These are phyloP conservation scores for Ramicandelaber brevisporus DNA, from an alignment of 192 early-diverging fungal species.

Conservation along the genomic window DNA sequence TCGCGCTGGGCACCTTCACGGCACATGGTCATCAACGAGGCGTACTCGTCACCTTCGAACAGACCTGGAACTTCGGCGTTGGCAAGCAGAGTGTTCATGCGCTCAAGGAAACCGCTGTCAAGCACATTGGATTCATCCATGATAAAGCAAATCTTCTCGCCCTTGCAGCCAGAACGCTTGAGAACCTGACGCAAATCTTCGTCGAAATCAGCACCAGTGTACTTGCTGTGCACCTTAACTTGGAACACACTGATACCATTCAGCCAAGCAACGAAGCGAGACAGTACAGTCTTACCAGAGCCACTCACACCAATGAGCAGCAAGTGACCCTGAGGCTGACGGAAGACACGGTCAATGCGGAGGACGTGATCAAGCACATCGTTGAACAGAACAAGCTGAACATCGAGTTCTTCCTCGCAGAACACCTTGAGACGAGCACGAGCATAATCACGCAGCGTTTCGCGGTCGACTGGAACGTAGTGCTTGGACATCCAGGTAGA, in stretches of 20 bases:
- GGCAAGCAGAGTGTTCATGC: conserved; percentile 98
- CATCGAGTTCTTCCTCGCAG: conserved; percentile 98
- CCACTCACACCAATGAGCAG: conserved; percentile 96
- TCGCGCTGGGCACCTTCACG: conserved; percentile 85
- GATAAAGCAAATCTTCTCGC: conserved; percentile 94
- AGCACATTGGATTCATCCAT: conserved; percentile 97
- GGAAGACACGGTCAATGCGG: conserved; percentile 92
- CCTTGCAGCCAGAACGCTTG: conserved; percentile 77
- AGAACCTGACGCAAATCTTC: conserved; percentile 84
- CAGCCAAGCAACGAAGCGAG: conserved; percentile 99
- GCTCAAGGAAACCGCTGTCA: conserved; percentile 90
- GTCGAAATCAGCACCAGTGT: conserved; percentile 90
- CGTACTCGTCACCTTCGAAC: conserved; percentile 95
- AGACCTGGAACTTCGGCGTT: conserved; percentile 97
- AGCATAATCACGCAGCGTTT: conserved; percentile 75
- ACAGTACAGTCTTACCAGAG: conserved; percentile 89
- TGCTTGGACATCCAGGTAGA: conserved; percentile 92
- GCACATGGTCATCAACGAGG: conserved; percentile 79
- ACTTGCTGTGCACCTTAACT: conserved; percentile 94
- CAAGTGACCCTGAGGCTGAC: conserved; percentile 94
- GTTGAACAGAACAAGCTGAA: conserved; percentile 88
- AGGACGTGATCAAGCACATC: conserved; percentile 94
- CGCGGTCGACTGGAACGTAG: conserved; percentile 73
- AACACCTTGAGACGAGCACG: conserved; percentile 88
- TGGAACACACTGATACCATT: conserved; percentile 91